Evolutionary conservation across 2,329 filamentous ascomycete genomes (phyloP), one percentile per base, ranked within the genome.

Genomic region (Aulographum hederae): DNA sequence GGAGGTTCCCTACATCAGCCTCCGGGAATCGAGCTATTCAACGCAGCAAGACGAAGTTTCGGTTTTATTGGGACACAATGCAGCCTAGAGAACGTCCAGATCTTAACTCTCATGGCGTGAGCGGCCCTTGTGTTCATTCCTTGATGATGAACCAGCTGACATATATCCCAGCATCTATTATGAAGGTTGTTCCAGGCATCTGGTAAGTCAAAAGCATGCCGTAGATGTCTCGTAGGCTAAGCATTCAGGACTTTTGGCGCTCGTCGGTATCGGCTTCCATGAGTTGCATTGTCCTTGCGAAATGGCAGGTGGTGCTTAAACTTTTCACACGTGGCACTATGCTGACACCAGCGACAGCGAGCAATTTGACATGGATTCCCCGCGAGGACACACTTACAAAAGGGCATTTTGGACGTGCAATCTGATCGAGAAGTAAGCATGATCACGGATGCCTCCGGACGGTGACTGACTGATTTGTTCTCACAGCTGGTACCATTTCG

Each of bases 11-110:
- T 47, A 2, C 52, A 56, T 11, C 53, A 52, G 13, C 69, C 69
- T 2, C 69, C 70, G 0, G 70, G 70, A 1, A 44, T 74, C 3
- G 56, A 57, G 1, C 57, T 71, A 21, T 74, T 73, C 48, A 74
- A 74, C 38, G 69, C 73, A 46, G 70, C 68, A 12, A 57, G 69
- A 31, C 61, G 60, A 35, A 56, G 67, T n/a, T 57, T 73, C 43
- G 69, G 70, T 0, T 72, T 71, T 43, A 56, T 63, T 6, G 42
- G 65, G 32, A 63, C 62, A 2, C 60, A 67, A 16, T 67, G 60
- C 41, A 67, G 58, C 31, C 46, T 74, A 17, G 67, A 72, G 39
- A 70, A 65, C 36, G 57, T 73, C 5, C 70, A 74, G 41, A 61
- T 69, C 28, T 61, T 64, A 40, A 55, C 68, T 5, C 50, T 75